A percentile compares a stretch with the other conserved stretches of the same genome.
Conservation (phyloP, 768 basidiomycete species). For the Suillus subluteus region DNA sequence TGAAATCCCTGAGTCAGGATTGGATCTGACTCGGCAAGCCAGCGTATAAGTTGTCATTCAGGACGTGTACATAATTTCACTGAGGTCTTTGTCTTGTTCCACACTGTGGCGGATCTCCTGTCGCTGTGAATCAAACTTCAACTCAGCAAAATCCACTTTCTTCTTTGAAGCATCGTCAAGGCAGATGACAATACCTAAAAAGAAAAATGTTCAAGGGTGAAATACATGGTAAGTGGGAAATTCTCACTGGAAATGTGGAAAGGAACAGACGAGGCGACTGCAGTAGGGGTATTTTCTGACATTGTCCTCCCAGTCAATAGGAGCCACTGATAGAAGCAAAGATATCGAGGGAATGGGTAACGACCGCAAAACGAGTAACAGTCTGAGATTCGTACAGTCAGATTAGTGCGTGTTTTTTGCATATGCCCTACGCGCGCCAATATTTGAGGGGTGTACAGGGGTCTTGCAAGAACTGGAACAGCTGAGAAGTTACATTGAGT, state of each 20-base stretch:
- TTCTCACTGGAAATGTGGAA: slow-evolving; percentile 3
- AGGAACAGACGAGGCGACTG: not conserved
- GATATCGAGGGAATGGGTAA: not conserved
- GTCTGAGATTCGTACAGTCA: not conserved
- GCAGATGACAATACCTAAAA: slow-evolving; percentile 6
- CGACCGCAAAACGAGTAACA: not conserved
- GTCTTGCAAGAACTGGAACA: not conserved
- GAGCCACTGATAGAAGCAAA: not conserved
- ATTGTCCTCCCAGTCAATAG: not conserved
- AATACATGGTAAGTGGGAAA: not conserved
- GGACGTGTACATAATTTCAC: no score
- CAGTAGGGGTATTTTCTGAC: not conserved
- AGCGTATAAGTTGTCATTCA: no score
- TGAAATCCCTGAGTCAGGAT: no score
- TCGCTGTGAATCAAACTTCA: not conserved
- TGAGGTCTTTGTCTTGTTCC: not conserved
- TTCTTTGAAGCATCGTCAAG: slow-evolving; percentile 7
- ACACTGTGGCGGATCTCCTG: not conserved
- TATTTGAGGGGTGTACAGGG: not conserved
- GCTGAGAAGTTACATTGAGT: no score
- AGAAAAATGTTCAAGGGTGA: not conserved
- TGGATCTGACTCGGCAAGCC: no score
- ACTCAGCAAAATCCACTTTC: slow-evolving; percentile 10
- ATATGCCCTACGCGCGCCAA: not conserved
- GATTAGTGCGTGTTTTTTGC: not conserved